Conservation (phyloP, 768 basidiomycete genomes). For the Lyophyllum semitale region DNA sequence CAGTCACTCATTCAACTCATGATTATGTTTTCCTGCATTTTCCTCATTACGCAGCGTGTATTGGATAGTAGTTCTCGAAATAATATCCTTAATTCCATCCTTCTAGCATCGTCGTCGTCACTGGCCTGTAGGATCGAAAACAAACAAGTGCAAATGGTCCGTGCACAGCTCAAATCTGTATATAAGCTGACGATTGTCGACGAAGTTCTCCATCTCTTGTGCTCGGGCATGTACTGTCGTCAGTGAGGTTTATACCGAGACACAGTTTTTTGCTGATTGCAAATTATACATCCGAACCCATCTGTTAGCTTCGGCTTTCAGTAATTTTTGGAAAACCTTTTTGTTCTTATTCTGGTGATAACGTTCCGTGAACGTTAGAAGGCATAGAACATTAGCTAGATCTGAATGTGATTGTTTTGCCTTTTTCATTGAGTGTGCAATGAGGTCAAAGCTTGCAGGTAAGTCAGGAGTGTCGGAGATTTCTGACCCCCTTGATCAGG, state of each 20-base stretch:
- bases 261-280: constrained; percentile 96
- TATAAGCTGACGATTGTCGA: constrained; percentile 29
- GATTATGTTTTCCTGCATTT: constrained; percentile 6
- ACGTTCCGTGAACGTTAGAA: not conserved
- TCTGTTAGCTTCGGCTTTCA: constrained; percentile 85
- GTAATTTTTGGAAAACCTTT: constrained; percentile 80
- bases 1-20: constrained; percentile 16
- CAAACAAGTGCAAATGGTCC: not conserved
- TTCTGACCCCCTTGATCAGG: too few species aligned
- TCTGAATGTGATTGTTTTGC: too few species aligned
- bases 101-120: not conserved
- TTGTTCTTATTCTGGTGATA: not conserved
- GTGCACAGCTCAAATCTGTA: constrained; percentile 45
- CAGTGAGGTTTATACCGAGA: constrained; percentile 96
- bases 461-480: too few species aligned
- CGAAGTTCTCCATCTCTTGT: constrained; percentile 70
- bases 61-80: constrained; percentile 13
- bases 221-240: constrained; percentile 94
- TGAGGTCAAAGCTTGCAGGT: too few species aligned
- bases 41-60: constrained; percentile 14
- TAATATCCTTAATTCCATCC: not conserved
- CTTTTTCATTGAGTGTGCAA: too few species aligned
- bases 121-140: not conserved
- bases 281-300: constrained; percentile 97
- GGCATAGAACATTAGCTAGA: not conserved